Percentiles rank a stretch among this genome's conserved stretches.
Conservation (phyloP, 2,329 filamentous ascomycete species). For the Penicillium sp. region DNA sequence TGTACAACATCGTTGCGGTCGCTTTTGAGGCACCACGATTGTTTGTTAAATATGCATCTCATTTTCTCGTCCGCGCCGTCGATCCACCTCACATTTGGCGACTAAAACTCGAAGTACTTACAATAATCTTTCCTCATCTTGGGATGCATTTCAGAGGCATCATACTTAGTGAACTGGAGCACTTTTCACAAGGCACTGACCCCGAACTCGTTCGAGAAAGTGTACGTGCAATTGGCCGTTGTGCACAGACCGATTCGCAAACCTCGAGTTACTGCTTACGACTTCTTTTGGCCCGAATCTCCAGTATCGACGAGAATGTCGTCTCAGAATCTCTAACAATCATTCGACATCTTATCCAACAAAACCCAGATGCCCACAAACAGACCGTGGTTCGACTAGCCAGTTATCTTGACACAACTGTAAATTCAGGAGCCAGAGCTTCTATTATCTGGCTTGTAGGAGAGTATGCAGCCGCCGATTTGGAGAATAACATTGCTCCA, state of each 20-base stretch:
- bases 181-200: constrained; percentile 76
- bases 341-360: constrained; percentile 91
- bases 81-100: constrained; percentile 82
- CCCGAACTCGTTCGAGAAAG: constrained; percentile 79
- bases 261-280: constrained; percentile 76
- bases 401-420: constrained; percentile 84
- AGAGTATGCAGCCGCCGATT: constrained; percentile 77
- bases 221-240: constrained; percentile 88
- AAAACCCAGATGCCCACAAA: constrained; percentile 73
- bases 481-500: constrained; percentile 83
- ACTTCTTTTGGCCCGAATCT: constrained; percentile 80
- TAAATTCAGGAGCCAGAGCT: constrained; percentile 81
- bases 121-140: constrained; percentile 83
- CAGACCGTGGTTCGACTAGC: constrained; percentile 85
- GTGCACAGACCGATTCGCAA: constrained; percentile 70
- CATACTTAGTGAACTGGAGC: constrained; percentile 87
- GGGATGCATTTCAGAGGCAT: constrained; percentile 73
- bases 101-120: constrained; percentile 85
- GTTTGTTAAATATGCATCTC: constrained; percentile 85
- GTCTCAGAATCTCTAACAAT: constrained; percentile 93
- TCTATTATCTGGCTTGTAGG: constrained; percentile 98
- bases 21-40: constrained; percentile 69
- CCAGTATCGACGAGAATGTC: constrained; percentile 78
- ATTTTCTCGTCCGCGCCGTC: constrained; percentile 79
- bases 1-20: constrained; percentile 95